Conservation (phyloP, 208 protist genomes). For the Leishmania aethiopica region DNA sequence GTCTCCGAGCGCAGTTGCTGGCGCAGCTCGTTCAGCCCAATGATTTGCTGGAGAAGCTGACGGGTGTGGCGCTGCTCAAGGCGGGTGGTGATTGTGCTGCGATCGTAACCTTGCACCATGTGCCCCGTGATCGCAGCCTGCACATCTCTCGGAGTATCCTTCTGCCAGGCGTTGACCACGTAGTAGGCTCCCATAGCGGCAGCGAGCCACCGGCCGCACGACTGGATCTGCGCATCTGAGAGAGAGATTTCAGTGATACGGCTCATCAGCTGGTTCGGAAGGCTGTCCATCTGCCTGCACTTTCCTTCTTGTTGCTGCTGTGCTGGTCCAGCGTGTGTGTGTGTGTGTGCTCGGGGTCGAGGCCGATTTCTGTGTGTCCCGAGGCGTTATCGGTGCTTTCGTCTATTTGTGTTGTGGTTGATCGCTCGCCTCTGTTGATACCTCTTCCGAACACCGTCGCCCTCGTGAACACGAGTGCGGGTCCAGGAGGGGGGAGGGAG, state of each 20-base stretch:
- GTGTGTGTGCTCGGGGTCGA: background rate
- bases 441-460: background rate
- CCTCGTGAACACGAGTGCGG: background rate
- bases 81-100: conserved; percentile 66
- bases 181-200: conserved; percentile 46
- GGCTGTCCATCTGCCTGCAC: conserved; percentile 3
- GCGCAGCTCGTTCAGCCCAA: conserved; percentile 56
- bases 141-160: conserved; percentile 43
- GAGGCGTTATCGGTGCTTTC: background rate
- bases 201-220: conserved; percentile 46
- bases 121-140: conserved; percentile 69
- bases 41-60: conserved; percentile 30
- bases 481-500: background rate
- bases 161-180: conserved; percentile 32
- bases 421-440: background rate
- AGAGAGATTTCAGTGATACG: conserved; percentile 28
- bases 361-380: background rate
- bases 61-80: conserved; percentile 60
- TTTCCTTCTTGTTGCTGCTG: background rate
- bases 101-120: conserved; percentile 75
- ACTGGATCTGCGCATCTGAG: conserved; percentile 32
- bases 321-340: background rate
- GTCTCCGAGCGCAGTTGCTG: conserved; percentile 45
- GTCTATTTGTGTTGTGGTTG: background rate
- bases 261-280: conserved; percentile 15